phyloP scores from a whole-genome alignment of 257 asterid species.

The Coffea canephora region DNA sequence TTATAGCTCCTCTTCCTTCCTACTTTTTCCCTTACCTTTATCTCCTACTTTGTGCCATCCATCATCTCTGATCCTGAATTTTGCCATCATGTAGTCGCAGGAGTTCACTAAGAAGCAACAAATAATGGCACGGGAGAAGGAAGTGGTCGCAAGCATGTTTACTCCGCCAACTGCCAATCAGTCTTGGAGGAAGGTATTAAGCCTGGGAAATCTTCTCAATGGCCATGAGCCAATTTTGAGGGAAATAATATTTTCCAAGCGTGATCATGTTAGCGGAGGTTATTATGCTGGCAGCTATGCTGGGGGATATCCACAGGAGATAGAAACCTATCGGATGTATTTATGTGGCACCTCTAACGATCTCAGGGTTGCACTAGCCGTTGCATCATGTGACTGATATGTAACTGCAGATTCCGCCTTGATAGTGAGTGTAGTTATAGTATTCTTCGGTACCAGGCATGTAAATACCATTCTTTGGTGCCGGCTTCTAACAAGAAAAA shows the following conservation, averaged over 20 bases:
- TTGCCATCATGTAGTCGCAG: slow-evolving; percentile 24
- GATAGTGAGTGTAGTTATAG: background rate
- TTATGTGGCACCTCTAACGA: slow-evolving; percentile 82
- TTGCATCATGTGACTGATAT: slow-evolving; percentile 76
- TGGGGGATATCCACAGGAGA: slow-evolving; percentile 46
- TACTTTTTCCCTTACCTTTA: background rate
- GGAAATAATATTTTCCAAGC: slow-evolving; percentile 78
- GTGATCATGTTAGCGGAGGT: slow-evolving; percentile 60
- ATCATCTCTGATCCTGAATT: background rate
- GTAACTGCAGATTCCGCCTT: background rate
- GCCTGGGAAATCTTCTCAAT: slow-evolving; percentile 95
- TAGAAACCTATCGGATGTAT: slow-evolving; percentile 89
- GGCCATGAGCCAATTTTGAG: slow-evolving; percentile 88
- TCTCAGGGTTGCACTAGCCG: slow-evolving; percentile 86
- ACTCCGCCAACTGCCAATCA: slow-evolving; percentile 82
- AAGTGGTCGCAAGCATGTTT: slow-evolving; percentile 66
- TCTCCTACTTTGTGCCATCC: background rate
- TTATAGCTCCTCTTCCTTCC: background rate
- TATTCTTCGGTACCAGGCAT: background rate
- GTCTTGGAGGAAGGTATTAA: slow-evolving; percentile 90
- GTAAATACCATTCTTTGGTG: background rate
- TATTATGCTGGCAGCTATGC: slow-evolving; percentile 49
- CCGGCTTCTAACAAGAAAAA: no score
- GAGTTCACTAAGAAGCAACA: slow-evolving; percentile 54
- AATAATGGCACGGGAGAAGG: slow-evolving; percentile 52